These are phyloP conservation scores for Cryptomeria japonica DNA, from an alignment of 75 land plant genomes.

Conservation along the genomic window DNA sequence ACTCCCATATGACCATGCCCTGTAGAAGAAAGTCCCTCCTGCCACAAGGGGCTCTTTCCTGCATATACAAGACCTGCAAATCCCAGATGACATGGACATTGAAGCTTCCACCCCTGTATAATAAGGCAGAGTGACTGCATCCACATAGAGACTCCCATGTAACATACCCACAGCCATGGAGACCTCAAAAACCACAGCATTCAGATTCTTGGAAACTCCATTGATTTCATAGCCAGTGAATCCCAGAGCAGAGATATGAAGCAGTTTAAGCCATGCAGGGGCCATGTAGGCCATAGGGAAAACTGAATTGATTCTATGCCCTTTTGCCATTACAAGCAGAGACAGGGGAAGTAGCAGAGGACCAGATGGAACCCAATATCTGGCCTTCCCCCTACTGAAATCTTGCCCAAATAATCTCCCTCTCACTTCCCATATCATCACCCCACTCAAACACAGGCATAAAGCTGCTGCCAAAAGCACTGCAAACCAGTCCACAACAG, in stretches of 20 bases:
- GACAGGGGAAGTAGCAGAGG: constrained; percentile 39
- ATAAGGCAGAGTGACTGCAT: constrained; percentile 42
- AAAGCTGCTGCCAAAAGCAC: constrained; percentile 18
- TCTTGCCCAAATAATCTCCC: constrained; percentile 10
- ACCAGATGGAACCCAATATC: constrained; percentile 45
- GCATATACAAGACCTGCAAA: constrained; percentile 47
- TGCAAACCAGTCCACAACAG: constrained; percentile 19
- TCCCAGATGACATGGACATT: constrained; percentile 31
- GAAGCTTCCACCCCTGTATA: constrained; percentile 53
- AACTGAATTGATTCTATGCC: constrained; percentile 34
- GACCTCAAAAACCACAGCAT: constrained; percentile 28
- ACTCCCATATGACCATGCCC: constrained; percentile 34
- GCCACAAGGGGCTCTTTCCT: constrained; percentile 27
- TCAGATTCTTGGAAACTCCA: neutral
- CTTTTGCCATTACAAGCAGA: constrained; percentile 32
- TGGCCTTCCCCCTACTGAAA: neutral
- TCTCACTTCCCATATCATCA: constrained; percentile 13
- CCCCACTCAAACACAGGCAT: constrained; percentile 10
- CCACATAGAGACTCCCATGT: constrained; percentile 44
- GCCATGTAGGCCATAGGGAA: constrained; percentile 34
- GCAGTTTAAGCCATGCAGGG: constrained; percentile 43
- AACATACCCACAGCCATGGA: constrained; percentile 44
- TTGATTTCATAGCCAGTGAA: neutral
- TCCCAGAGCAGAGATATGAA: constrained; percentile 38
- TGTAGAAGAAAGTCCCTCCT: constrained; percentile 35